These are phyloP conservation scores for Mucor sp. DNA, from an alignment of 371 early-diverging fungal genomes.

Conservation along the genomic window DNA sequence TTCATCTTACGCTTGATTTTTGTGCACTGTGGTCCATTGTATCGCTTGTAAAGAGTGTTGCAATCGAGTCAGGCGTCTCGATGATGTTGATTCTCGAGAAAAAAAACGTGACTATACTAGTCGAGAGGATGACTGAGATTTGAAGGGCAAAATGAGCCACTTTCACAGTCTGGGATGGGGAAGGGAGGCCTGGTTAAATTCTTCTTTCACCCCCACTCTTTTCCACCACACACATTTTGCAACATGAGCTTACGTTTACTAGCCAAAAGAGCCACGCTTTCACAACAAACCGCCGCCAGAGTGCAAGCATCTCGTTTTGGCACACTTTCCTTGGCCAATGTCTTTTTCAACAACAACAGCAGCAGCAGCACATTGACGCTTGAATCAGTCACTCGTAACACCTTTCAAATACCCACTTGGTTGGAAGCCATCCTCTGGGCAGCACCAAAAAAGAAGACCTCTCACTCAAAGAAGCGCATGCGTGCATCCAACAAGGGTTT, in stretches of 20 bases:
- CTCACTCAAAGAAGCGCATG: slow-evolving; percentile 87
- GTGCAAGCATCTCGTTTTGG: slow-evolving; percentile 21
- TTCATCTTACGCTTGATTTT: slow-evolving; percentile 24
- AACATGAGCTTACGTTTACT: slow-evolving; percentile 16
- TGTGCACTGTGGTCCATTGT: slow-evolving; percentile 18
- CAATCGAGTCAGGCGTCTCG: background rate
- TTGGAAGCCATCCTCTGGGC: slow-evolving; percentile 69
- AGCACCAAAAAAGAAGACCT: slow-evolving; percentile 87
- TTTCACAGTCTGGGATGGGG: background rate
- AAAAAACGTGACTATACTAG: slow-evolving; percentile 18
- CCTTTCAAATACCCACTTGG: slow-evolving; percentile 49
- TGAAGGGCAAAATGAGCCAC: slow-evolving; percentile 20
- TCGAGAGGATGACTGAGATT: background rate
- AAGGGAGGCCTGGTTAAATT: slow-evolving; percentile 2
- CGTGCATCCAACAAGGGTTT: slow-evolving; percentile 81
- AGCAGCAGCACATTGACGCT: background rate
- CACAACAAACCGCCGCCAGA: background rate
- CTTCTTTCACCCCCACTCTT: background rate
- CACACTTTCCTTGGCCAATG: slow-evolving; percentile 9
- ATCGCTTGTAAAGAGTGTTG: background rate
- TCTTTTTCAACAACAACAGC: background rate
- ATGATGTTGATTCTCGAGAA: background rate
- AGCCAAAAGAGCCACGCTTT: background rate
- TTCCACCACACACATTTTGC: background rate
- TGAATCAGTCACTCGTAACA: slow-evolving; percentile 16